These are phyloP conservation scores for Arthromyces matolae DNA, from an alignment of 768 basidiomycete genomes.

Conservation along the genomic window DNA sequence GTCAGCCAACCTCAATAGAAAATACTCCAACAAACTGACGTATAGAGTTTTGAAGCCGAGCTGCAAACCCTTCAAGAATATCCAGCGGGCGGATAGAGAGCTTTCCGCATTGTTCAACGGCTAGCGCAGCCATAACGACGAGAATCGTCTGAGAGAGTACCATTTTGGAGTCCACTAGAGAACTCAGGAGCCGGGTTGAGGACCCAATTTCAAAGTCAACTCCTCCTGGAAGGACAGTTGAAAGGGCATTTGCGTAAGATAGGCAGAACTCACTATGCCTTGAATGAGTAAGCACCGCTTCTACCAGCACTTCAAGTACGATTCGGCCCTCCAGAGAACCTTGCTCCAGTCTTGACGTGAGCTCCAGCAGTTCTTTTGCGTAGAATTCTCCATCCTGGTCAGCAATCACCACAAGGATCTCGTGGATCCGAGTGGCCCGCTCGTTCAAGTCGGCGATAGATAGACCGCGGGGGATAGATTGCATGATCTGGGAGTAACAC, in stretches of 20 bases:
- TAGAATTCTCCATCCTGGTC: constrained; percentile 55
- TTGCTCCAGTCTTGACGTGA: constrained; percentile 36
- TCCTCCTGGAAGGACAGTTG: constrained; percentile 28
- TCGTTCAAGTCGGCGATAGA: constrained; percentile 37
- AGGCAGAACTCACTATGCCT: constrained; percentile 40
- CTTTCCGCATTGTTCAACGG: constrained; percentile 56
- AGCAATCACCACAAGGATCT: constrained; percentile 46
- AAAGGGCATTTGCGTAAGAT: background rate
- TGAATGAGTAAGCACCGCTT: constrained; percentile 48
- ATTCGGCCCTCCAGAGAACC: constrained; percentile 26
- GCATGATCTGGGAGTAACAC: constrained; percentile 45
- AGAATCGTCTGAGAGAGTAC: constrained; percentile 53
- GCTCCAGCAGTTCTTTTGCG: constrained; percentile 45
- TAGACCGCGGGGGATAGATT: constrained; percentile 31
- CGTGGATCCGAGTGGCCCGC: constrained; percentile 45
- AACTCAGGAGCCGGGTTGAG: constrained; percentile 42
- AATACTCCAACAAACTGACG: constrained; percentile 32
- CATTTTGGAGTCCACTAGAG: constrained; percentile 35
- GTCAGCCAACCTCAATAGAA: constrained; percentile 4
- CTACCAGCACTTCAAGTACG: constrained; percentile 56
- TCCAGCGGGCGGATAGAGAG: constrained; percentile 47
- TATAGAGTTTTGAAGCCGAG: constrained; percentile 35
- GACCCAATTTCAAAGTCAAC: constrained; percentile 39
- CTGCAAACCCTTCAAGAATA: constrained; percentile 44
- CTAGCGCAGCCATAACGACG: constrained; percentile 64